Conservation (phyloP, 139 green algal genomes). For the Pleodorina starrii region DNA sequence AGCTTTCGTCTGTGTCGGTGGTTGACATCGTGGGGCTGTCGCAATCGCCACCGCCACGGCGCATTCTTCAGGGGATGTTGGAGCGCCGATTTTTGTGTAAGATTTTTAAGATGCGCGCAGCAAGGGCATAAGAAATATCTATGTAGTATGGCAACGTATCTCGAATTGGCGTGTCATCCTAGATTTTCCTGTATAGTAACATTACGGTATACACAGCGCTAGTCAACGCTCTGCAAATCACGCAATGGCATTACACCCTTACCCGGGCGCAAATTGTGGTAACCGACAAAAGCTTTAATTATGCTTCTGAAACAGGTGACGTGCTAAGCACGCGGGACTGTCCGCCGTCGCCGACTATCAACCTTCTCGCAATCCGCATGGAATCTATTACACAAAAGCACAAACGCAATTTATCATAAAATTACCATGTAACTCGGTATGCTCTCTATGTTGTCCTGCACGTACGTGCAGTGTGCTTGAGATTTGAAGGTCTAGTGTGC, state of each 20-base stretch:
- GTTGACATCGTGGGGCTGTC: conserved; percentile 31
- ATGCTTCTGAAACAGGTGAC: no score
- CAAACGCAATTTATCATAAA: no score
- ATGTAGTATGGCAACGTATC: not conserved
- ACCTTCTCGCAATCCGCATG: no score
- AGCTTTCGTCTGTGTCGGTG: not conserved
- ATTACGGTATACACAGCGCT: not conserved
- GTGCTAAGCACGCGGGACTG: no score
- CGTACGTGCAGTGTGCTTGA: no score
- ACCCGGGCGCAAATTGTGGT: no score
- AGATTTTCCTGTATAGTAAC: not conserved
- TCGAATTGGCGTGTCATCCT: not conserved
- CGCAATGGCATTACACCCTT: not conserved
- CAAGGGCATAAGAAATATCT: conserved; percentile 1
- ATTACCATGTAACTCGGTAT: no score
- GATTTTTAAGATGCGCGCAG: not conserved
- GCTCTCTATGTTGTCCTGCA: no score
- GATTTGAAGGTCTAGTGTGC: no score
- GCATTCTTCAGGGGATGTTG: not conserved
- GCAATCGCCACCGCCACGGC: not conserved
- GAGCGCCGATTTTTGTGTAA: not conserved
- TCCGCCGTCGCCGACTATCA: no score
- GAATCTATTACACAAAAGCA: no score
- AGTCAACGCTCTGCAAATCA: not conserved
- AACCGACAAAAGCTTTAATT: no score